Percentiles rank a stretch among this genome's conserved stretches.
These are phyloP conservation scores for Amanita exitialis DNA, from an alignment of 768 basidiomycete genomes.

Conservation along the genomic window DNA sequence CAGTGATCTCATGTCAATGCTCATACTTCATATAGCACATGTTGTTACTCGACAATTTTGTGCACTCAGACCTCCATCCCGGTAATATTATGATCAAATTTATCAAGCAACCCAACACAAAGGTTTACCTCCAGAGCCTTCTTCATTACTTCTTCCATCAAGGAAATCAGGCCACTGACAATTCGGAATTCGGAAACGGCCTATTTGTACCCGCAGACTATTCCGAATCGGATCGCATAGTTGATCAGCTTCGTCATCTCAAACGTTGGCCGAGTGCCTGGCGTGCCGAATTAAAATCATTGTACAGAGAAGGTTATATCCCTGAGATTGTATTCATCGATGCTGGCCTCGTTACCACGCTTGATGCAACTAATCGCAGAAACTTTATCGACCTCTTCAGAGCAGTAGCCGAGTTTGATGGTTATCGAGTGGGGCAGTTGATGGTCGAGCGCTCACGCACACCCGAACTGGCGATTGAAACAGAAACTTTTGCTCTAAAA, in stretches of 20 bases:
- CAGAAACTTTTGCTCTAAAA: slow-evolving; percentile 93
- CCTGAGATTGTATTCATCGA: slow-evolving; percentile 97
- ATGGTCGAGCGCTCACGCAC: slow-evolving; percentile 94
- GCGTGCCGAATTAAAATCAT: slow-evolving; percentile 52
- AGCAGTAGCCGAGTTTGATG: slow-evolving; percentile 94
- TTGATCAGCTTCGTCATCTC: slow-evolving; percentile 59
- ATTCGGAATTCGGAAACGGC: slow-evolving; percentile 12
- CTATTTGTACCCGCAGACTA: slow-evolving; percentile 25
- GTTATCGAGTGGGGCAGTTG: slow-evolving; percentile 87
- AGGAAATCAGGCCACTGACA: slow-evolving; percentile 8
- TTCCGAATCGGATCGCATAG: slow-evolving; percentile 51
- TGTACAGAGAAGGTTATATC: slow-evolving; percentile 67
- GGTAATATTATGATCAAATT: slow-evolving; percentile 99
- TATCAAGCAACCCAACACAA: slow-evolving; percentile 70
- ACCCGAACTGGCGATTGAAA: slow-evolving; percentile 83
- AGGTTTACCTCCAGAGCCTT: slow-evolving; percentile 51
- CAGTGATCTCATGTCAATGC: background rate
- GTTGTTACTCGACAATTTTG: slow-evolving; percentile 96
- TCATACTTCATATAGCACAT: slow-evolving; percentile 63
- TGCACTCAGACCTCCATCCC: slow-evolving; percentile 84
- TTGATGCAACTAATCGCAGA: slow-evolving; percentile 69
- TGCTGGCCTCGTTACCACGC: slow-evolving; percentile 86
- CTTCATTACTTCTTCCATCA: slow-evolving; percentile 41
- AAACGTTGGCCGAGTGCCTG: slow-evolving; percentile 51
- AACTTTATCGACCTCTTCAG: slow-evolving; percentile 98